Evolutionary conservation across 164 flowering plant species (phyloP).

Genomic region (Stephania japonica): DNA sequence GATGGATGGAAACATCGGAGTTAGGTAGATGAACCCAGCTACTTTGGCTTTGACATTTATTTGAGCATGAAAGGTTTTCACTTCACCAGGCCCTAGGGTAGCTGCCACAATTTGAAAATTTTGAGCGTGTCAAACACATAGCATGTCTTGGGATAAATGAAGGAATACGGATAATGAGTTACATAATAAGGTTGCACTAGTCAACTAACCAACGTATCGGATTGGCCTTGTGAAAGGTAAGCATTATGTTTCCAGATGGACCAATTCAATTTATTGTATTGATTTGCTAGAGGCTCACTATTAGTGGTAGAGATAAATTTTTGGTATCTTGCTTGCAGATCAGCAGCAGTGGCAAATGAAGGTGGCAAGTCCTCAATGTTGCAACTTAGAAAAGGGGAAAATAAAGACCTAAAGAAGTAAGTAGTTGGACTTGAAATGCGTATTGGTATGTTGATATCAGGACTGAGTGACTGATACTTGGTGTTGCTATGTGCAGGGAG

Average conservation of each 20-base stretch:
- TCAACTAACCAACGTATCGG: not conserved
- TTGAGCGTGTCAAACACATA: not conserved
- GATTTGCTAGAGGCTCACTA: too few species aligned
- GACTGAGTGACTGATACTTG: not conserved
- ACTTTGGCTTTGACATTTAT: not conserved
- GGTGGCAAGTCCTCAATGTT: constrained; percentile 33
- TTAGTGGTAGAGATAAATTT: not conserved
- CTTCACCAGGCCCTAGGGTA: not conserved
- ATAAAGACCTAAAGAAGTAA: constrained; percentile 53
- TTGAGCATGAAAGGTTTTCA: not conserved
- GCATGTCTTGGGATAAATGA: not conserved
- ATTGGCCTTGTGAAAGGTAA: not conserved
- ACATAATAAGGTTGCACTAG: too few species aligned
- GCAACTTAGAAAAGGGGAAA: constrained; percentile 50
- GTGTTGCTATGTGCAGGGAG: constrained; percentile 45
- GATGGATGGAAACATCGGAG: too few species aligned
- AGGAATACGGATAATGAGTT: too few species aligned
- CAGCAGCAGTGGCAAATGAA: constrained; percentile 14
- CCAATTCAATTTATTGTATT: not conserved
- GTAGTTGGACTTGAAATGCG: constrained; percentile 8
- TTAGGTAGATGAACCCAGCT: too few species aligned
- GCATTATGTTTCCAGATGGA: not conserved
- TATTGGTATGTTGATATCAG: not conserved
- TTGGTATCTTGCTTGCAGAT: constrained; percentile 21
- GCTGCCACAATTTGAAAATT: not conserved